Percentiles rank a stretch among this genome's conserved stretches.
Conservation (phyloP, 225 moss, liverwort and hornwort species). For the Physcomitrellopsis africana region DNA sequence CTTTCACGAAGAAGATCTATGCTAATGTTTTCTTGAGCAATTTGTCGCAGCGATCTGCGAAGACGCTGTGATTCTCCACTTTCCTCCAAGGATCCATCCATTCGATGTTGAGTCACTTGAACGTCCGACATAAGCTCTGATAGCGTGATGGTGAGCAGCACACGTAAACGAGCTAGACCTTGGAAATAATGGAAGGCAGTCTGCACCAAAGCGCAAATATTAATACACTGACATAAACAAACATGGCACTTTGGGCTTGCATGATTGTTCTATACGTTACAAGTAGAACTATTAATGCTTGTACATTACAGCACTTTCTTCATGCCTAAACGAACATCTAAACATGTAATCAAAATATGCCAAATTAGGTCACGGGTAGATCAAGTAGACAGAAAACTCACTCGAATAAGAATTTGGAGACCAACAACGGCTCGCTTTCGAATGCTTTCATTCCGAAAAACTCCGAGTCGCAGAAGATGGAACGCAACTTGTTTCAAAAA, state of each 20-base stretch:
- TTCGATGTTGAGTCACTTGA: constrained; percentile 69
- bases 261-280: no score
- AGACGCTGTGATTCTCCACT: constrained; percentile 76
- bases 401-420: constrained; percentile 76
- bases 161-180: constrained; percentile 67
- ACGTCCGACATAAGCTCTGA: constrained; percentile 85
- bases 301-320: neutral
- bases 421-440: constrained; percentile 70
- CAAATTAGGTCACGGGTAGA: no score
- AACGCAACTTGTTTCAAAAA: constrained; percentile 41
- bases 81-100: constrained; percentile 70
- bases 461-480: constrained; percentile 68
- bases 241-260: no score
- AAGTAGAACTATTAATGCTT: no score
- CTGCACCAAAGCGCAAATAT: constrained; percentile 30
- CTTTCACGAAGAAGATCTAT: constrained; percentile 59
- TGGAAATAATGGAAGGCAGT: constrained; percentile 70
- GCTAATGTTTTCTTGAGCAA: constrained; percentile 56
- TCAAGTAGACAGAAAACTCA: constrained; percentile 27
- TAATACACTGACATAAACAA: neutral
- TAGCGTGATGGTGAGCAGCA: constrained; percentile 77
- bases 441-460: constrained; percentile 72
- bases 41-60: constrained; percentile 63
- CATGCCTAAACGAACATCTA: neutral
- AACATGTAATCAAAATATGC: neutral